phyloP scores from a whole-genome alignment of 2,329 filamentous ascomycete species.

The Fusarium graminum region DNA sequence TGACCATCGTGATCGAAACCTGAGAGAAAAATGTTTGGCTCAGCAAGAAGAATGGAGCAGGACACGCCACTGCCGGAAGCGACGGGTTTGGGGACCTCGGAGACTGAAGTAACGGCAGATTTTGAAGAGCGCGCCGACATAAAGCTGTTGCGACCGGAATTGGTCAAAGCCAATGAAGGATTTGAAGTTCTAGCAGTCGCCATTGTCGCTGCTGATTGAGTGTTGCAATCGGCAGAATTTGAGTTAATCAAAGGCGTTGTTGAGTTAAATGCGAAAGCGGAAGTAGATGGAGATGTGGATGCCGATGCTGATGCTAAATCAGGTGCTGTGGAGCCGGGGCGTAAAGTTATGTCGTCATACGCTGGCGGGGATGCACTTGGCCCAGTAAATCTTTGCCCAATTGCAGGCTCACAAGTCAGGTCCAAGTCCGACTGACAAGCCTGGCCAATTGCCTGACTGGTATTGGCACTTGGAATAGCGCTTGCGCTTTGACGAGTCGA shows the following conservation, averaged over 20 bases:
- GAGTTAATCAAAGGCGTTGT: constrained; percentile 36
- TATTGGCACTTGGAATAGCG: constrained; percentile 30
- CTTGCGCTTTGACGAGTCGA: constrained; percentile 32
- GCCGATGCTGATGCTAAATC: constrained; percentile 43
- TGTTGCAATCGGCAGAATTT: constrained; percentile 37
- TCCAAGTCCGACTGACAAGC: constrained; percentile 30
- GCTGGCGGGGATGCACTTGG: constrained; percentile 47
- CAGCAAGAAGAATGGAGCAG: constrained; percentile 80
- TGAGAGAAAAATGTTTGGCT: constrained; percentile 83
- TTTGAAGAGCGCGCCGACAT: constrained; percentile 66
- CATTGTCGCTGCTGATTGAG: constrained; percentile 41
- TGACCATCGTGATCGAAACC: constrained; percentile 81
- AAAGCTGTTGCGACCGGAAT: constrained; percentile 61
- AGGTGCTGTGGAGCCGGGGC: constrained; percentile 43
- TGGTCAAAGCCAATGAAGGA: constrained; percentile 45
- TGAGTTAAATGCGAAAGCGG: not conserved
- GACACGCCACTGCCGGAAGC: constrained; percentile 81
- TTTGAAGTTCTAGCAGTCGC: constrained; percentile 42
- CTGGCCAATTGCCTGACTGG: constrained; percentile 29
- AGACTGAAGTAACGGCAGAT: constrained; percentile 64
- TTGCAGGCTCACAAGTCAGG: constrained; percentile 37
- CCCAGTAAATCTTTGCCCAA: constrained; percentile 41
- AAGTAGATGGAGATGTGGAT: constrained; percentile 38
- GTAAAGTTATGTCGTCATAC: constrained; percentile 50
- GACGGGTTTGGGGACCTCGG: constrained; percentile 77